Conservation (phyloP, 2,329 filamentous ascomycete species). For the Conoideocrella luteorostrata region DNA sequence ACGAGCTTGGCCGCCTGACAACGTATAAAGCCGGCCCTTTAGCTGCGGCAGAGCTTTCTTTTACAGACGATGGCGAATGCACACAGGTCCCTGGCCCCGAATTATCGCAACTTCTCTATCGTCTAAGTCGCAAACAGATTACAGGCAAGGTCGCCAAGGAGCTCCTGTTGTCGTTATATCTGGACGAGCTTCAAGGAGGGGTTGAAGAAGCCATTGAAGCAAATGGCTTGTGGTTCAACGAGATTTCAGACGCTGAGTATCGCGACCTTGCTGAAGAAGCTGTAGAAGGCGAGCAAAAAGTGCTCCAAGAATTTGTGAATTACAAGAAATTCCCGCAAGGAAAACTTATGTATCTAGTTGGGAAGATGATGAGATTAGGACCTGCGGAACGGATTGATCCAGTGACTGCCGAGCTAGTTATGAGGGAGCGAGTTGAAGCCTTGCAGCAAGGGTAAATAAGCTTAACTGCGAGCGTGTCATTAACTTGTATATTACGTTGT, state of each 20-base stretch:
- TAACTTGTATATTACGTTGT: too few relatives aligned
- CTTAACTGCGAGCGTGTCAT: too few relatives aligned
- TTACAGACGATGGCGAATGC: conserved; percentile 42
- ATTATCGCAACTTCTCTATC: conserved; percentile 45
- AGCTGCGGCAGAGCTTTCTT: conserved; percentile 23
- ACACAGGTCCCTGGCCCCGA: conserved; percentile 36
- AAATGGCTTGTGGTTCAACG: conserved; percentile 48
- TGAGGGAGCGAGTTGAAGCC: conserved; percentile 30
- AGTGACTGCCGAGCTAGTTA: conserved; percentile 39
- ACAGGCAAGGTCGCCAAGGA: conserved; percentile 53
- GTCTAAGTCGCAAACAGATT: conserved; percentile 42
- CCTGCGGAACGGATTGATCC: conserved; percentile 50
- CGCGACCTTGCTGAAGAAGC: conserved; percentile 36
- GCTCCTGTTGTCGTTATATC: conserved; percentile 46
- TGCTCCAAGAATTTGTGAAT: conserved; percentile 38
- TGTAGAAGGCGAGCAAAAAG: conserved; percentile 38
- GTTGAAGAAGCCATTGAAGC: conserved; percentile 39
- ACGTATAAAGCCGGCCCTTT: conserved; percentile 37
- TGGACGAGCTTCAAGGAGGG: conserved; percentile 36
- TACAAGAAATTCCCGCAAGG: conserved; percentile 45
- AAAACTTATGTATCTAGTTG: conserved; percentile 55
- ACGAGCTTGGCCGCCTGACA: conserved; percentile 66
- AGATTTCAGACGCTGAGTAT: conserved; percentile 44
- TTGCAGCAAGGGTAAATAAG: too few relatives aligned
- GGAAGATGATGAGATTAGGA: conserved; percentile 50